phyloP scores from a whole-genome alignment of 495 filamentous ascomycete species.

The Penicillium angulare region DNA sequence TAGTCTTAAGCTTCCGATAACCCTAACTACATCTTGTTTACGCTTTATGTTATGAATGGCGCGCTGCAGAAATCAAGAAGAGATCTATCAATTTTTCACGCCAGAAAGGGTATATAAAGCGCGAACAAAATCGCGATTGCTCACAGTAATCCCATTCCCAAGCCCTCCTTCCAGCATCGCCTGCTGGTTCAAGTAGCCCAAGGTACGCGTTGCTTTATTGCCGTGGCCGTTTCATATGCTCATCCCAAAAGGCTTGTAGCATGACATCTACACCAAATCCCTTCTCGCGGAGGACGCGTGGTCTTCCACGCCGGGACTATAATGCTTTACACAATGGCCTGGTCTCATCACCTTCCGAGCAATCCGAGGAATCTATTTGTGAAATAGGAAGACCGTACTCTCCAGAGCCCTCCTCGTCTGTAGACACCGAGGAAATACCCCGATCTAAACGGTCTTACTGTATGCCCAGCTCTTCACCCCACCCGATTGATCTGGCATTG shows the following conservation, averaged over 20 bases:
- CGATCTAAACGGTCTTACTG: slow-evolving; percentile 10
- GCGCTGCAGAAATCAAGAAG: slow-evolving; percentile 7
- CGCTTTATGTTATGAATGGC: slow-evolving; percentile 2
- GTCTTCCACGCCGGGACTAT: slow-evolving; percentile 11
- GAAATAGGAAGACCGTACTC: slow-evolving; percentile 7
- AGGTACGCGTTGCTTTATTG: slow-evolving; percentile 1
- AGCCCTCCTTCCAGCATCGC: slow-evolving; percentile 1
- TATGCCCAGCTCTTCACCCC: slow-evolving; percentile 9
- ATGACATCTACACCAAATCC: slow-evolving; percentile 4
- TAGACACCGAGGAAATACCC: slow-evolving; percentile 2
- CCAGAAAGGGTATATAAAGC: slow-evolving; percentile 8
- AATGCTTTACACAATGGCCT: slow-evolving; percentile 11
- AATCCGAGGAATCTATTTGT: slow-evolving; percentile 4
- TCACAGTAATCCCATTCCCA: slow-evolving; percentile 1
- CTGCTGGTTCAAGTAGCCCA: slow-evolving; percentile 2
- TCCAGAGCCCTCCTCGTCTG: slow-evolving; percentile 7
- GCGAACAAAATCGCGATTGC: slow-evolving; percentile 2
- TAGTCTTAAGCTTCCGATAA: not conserved
- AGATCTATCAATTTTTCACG: slow-evolving; percentile 10
- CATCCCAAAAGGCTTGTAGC: slow-evolving; percentile 1
- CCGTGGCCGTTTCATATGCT: not conserved
- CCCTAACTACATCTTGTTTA: slow-evolving; percentile 8
- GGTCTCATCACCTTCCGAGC: slow-evolving; percentile 4
- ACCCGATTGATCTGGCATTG: slow-evolving; percentile 8
- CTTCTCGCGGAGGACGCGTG: slow-evolving; percentile 6